A percentile compares a stretch with the other conserved stretches of the same genome.
phyloP scores from a whole-genome alignment of 192 early-diverging fungal genomes.

The Dissophora globulifera region DNA sequence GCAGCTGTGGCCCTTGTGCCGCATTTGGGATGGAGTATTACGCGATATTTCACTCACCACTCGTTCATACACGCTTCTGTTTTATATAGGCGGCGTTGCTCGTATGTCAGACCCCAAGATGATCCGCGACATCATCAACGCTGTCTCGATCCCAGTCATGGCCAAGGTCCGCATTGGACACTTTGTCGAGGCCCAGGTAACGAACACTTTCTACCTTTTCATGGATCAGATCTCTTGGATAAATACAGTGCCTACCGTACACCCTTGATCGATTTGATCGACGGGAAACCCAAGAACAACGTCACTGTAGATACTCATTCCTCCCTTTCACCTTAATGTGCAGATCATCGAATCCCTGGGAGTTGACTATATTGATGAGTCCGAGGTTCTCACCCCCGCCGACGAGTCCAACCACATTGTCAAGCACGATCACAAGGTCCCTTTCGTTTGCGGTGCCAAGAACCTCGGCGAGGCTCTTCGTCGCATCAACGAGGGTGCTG shows the following conservation, averaged over 20 bases:
- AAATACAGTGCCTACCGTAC: too few relatives aligned
- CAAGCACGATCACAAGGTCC: constrained; percentile 93
- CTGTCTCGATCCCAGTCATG: constrained; percentile 99
- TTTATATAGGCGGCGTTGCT: constrained; percentile 84
- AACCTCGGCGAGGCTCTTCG: constrained; percentile 98
- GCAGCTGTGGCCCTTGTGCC: neutral
- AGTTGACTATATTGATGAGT: constrained; percentile 98
- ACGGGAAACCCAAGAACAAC: neutral
- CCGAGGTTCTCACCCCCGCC: constrained; percentile 94
- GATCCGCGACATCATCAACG: constrained; percentile 95
- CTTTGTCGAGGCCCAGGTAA: constrained; percentile 95
- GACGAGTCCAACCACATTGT: constrained; percentile 97
- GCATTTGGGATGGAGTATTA: too few relatives aligned
- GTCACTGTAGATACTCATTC: neutral
- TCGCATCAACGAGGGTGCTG: constrained; percentile 96
- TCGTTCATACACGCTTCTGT: neutral
- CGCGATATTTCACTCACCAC: too few relatives aligned
- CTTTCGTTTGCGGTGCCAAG: constrained; percentile 96
- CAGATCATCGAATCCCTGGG: constrained; percentile 88
- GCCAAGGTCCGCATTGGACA: constrained; percentile 99
- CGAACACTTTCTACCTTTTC: neutral
- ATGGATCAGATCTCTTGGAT: too few relatives aligned
- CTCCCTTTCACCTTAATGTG: constrained; percentile 18
- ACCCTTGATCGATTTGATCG: neutral
- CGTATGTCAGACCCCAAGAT: constrained; percentile 99